These are phyloP conservation scores for Fusarium pilosicola DNA, from an alignment of 2,329 filamentous ascomycete genomes.

Conservation along the genomic window DNA sequence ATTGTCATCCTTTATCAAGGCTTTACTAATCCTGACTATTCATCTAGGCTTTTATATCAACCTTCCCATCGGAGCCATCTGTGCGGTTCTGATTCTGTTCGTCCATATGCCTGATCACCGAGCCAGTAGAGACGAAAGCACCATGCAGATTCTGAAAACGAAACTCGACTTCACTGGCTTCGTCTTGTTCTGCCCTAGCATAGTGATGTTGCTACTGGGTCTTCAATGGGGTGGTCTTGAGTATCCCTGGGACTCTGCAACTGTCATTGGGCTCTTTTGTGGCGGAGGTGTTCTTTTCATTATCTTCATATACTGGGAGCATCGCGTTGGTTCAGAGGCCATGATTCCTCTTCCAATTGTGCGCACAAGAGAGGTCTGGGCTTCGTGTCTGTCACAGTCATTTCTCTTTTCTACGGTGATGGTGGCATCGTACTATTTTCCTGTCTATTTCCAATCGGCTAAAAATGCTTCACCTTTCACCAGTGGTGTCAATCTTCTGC, in stretches of 20 bases:
- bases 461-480: constrained; percentile 46
- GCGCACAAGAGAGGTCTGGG: constrained; percentile 54
- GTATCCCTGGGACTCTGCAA: constrained; percentile 57
- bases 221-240: constrained; percentile 62
- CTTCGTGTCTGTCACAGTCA: constrained; percentile 53
- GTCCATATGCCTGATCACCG: constrained; percentile 51
- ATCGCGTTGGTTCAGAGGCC: constrained; percentile 55
- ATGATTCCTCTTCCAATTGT: constrained; percentile 61
- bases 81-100: constrained; percentile 47
- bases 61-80: constrained; percentile 55
- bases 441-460: constrained; percentile 63
- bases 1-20: not conserved
- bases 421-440: constrained; percentile 58
- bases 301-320: constrained; percentile 59
- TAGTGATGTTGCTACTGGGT: constrained; percentile 61
- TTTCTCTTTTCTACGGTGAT: constrained; percentile 57
- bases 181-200: constrained; percentile 55
- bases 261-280: constrained; percentile 58
- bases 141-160: constrained; percentile 26
- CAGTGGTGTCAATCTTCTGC: constrained; percentile 45
- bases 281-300: constrained; percentile 52
- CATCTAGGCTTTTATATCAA: constrained; percentile 57
- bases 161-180: constrained; percentile 59
- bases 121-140: constrained; percentile 15
- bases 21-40: constrained; percentile 7